Base-by-base conservation (phyloP, 441 rosid species). In the Daphne laureola region DNA sequence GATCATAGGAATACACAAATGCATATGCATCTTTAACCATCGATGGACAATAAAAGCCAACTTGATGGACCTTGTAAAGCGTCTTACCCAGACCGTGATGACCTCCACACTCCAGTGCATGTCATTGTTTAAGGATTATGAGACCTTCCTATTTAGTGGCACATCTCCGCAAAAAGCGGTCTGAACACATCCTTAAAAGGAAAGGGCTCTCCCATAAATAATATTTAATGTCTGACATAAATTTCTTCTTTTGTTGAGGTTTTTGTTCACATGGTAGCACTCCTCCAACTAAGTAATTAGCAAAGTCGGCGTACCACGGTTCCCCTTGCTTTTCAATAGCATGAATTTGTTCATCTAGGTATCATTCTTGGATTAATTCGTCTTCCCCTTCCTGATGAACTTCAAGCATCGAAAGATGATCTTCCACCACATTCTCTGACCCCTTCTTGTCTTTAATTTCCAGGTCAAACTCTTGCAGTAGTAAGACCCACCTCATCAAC, bases 401-500 rank as follows among this genome's bases (percentile, higher is more conserved):
- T 7, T 43, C 16, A 43, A 43, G 46, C 3, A 4, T 6, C 1
- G 16, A 43, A 2, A 43, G 3, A 23, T 51, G 55, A 7, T 31
- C 55, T 1, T 1, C 43, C 11, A 2, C 55, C 8, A 12, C 3
- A 15, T 31, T 51, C 12, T 51, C 27, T 15, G 1, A 14, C 12
- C 55, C 42, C 4, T 51, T 51, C 11, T 51, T 51, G 21, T 51
- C 43, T 12, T 51, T 51, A 12, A 31, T 51, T 7, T 51, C 17
- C 15, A 52, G 3, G 9, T 52, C 17, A 52, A 52, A 52, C 15
- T 27, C 43, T 26, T 52, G 43, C 0, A 31, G 0, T 0, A 52
- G 38, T 0, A 52, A 42, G 7, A 52, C 9, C 55, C 55, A 53
- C 18, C 16, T 2, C 11, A 43, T 43, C 12, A 17, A 46, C 9